phyloP scores from a whole-genome alignment of 1,284 basidiomycete species.

The Apiotrichum sp. region DNA sequence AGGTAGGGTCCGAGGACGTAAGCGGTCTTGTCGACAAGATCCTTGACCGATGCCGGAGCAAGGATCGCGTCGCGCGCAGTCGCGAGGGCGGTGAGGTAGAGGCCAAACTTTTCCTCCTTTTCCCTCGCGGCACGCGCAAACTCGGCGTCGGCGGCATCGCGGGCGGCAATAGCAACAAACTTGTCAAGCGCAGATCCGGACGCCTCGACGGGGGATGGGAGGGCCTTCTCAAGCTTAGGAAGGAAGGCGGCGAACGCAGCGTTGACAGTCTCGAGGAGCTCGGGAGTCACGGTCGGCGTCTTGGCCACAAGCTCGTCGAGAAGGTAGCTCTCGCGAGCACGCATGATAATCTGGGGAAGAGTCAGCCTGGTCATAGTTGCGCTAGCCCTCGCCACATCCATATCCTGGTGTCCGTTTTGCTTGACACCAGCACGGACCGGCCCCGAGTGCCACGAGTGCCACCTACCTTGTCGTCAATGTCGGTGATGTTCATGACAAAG shows the following conservation, averaged over 20 bases:
- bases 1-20: constrained; percentile 69
- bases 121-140: constrained; percentile 67
- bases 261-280: constrained; percentile 29
- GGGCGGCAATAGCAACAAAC: constrained; percentile 50
- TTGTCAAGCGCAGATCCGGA: constrained; percentile 53
- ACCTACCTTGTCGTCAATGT: constrained; percentile 96
- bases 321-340: constrained; percentile 79
- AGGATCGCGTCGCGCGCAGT: constrained; percentile 43
- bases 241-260: constrained; percentile 54
- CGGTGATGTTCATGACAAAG: constrained; percentile 99
- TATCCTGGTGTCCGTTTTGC: too few relatives aligned
- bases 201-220: constrained; percentile 58
- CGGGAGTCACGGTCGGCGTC: constrained; percentile 34
- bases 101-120: constrained; percentile 82
- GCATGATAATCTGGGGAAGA: constrained; percentile 68
- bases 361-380: constrained; percentile 1
- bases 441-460: neutral
- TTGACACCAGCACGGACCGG: too few relatives aligned
- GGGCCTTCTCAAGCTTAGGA: constrained; percentile 55
- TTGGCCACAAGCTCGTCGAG: constrained; percentile 47
- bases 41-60: constrained; percentile 50
- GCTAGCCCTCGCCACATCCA: neutral
- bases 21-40: constrained; percentile 63
- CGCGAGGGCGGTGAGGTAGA: constrained; percentile 73
- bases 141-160: constrained; percentile 47